phyloP scores from a whole-genome alignment of 2,329 filamentous ascomycete genomes.

The Colletotrichum eleusines region DNA sequence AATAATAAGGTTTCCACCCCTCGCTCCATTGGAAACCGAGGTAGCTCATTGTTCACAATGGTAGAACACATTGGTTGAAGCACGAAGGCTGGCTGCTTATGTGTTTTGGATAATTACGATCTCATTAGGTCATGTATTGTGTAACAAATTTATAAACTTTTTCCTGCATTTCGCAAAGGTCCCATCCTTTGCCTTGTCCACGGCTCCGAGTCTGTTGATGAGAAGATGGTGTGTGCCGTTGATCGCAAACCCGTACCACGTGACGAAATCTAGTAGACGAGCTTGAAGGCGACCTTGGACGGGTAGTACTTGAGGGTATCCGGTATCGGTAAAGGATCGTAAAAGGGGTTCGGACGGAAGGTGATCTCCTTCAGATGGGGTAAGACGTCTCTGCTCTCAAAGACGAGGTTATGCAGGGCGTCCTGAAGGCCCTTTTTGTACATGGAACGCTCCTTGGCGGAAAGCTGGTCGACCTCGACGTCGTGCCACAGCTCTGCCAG shows the following conservation, averaged over 20 bases:
- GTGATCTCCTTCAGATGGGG: constrained; percentile 36
- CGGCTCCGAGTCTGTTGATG: not conserved
- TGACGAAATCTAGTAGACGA: constrained; percentile 11
- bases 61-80: too few species aligned
- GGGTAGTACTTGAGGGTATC: constrained; percentile 19
- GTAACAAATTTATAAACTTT: not conserved
- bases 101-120: not conserved
- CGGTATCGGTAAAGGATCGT: constrained; percentile 30
- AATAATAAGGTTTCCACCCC: not conserved
- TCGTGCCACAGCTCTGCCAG: constrained; percentile 38
- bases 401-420: constrained; percentile 50
- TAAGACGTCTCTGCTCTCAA: constrained; percentile 19
- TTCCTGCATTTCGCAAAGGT: not conserved
- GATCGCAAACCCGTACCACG: not conserved
- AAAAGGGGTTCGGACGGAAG: constrained; percentile 37
- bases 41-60: not conserved
- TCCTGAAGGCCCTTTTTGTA: constrained; percentile 51
- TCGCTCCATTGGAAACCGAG: too few species aligned
- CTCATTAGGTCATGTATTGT: constrained; percentile 8
- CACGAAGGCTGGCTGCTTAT: constrained; percentile 7
- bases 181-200: not conserved
- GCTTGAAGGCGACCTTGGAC: constrained; percentile 27
- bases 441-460: constrained; percentile 10
- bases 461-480: constrained; percentile 29
- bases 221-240: not conserved